Evolutionary conservation across 2,329 filamentous ascomycete species (phyloP).

Genomic region (Arthroderma sp.): DNA sequence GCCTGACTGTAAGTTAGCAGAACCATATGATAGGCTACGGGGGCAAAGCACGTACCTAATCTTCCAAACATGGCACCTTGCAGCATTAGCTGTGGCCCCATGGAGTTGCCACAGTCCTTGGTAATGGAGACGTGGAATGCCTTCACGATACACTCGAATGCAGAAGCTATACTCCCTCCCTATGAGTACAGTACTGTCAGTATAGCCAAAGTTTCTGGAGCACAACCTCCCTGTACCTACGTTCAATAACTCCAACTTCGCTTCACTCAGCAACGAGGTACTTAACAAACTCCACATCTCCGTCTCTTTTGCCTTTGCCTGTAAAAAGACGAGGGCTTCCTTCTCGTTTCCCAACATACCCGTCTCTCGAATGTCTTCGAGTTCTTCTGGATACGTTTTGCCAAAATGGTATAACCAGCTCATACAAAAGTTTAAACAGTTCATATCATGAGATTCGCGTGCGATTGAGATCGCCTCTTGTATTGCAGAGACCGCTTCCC

Average conservation of each 20-base stretch:
- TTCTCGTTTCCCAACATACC: constrained; percentile 65
- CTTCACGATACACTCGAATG: constrained; percentile 67
- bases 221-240: constrained; percentile 40
- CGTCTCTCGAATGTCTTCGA: constrained; percentile 54
- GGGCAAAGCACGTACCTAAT: constrained; percentile 42
- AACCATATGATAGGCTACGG: background rate
- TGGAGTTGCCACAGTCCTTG: constrained; percentile 57
- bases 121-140: constrained; percentile 71
- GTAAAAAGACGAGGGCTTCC: constrained; percentile 71
- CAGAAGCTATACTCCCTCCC: constrained; percentile 45
- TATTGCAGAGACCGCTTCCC: constrained; percentile 85
- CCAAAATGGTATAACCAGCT: constrained; percentile 94
- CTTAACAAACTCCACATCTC: constrained; percentile 78
- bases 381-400: constrained; percentile 67
- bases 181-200: constrained; percentile 14
- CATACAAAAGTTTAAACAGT: constrained; percentile 84
- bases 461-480: constrained; percentile 92
- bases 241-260: constrained; percentile 61
- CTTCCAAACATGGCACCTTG: constrained; percentile 62
- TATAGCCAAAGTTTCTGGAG: background rate
- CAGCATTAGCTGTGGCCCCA: constrained; percentile 61
- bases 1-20: constrained; percentile 27
- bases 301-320: constrained; percentile 70
- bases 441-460: constrained; percentile 81
- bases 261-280: constrained; percentile 72